Base-by-base conservation (phyloP, 1,139 yeast species). In the Saccharomyces hybrid region DNA sequence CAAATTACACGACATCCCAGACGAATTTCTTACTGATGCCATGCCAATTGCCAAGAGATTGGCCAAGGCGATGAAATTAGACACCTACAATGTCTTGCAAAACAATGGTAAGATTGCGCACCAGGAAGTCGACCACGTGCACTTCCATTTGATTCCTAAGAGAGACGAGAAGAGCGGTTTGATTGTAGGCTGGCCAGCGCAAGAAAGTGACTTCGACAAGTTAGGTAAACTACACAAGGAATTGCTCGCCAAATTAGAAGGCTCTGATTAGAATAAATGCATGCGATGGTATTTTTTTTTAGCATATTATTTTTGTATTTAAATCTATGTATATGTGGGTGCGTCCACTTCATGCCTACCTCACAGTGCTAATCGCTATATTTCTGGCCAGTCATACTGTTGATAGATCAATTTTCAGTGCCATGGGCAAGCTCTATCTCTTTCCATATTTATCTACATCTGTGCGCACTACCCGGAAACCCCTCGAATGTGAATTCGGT, bases 71-170 rank as follows among this genome's bases (percentile, higher is more conserved):
- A 69, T 82, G 30, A 82, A 76, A 6, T 80, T 88, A 63, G 78
- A 78, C 53, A 85, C 85, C 46, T 91, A 91, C 78, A 91, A 91
- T 69, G 71, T 91, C 30, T 77, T 91, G 61, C 98, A 91, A 72
- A 93, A 93, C 77, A 91, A 93, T 64, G 98, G 98, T 44, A 73
- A 87, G 64, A 84, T 90, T 67, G 98, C 98, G 25, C 97, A 91
- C 69, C 98, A 93, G 73, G 83, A 78, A 56, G 97, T 93, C 57
- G 96, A 87, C 65, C 99, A 93, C 70, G 97, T 91, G 56, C 99
- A 91, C 71, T 87, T 91, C 79, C 99, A 93, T 70, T 81, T 93
- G 72, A 93, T 93, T 66, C 99, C 99, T 48, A 91, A 91, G 78
- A 78, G 78, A 56, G 83, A 83, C 63, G 75, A 70, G 2, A 78